A percentile compares a stretch with the other conserved stretches of the same genome.
phyloP scores from a whole-genome alignment of 352 stramenopile genomes.

The Globisporangium alternatum region DNA sequence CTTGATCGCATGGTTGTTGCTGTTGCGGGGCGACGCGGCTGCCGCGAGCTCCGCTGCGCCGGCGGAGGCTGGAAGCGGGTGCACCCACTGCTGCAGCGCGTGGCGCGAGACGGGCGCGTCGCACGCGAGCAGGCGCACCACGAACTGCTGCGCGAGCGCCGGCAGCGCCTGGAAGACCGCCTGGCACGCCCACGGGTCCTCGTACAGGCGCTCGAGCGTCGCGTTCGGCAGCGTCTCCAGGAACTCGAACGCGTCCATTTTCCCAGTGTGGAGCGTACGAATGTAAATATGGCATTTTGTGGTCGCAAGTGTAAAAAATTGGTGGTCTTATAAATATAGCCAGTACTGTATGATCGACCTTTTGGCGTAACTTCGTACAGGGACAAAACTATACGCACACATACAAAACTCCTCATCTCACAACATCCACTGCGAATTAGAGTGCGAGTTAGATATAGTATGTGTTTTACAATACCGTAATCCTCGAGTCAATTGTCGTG shows the following conservation, averaged over 20 bases:
- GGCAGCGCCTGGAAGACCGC: conserved; percentile 87
- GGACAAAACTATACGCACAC: no score
- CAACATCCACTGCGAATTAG: no score
- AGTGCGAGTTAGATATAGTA: no score
- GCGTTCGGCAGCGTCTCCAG: conserved; percentile 73
- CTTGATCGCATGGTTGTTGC: conserved; percentile 7
- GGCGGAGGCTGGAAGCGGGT: conserved; percentile 26
- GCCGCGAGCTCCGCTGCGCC: conserved; percentile 1
- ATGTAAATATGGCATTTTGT: no score
- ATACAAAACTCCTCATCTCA: no score
- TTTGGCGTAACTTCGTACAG: no score
- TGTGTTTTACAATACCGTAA: no score
- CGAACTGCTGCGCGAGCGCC: conserved; percentile 86
- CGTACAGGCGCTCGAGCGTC: conserved; percentile 77
- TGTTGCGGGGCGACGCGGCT: conserved; percentile 6
- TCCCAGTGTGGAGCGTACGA: no score
- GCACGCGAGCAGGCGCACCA: conserved; percentile 82
- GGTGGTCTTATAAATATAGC: no score
- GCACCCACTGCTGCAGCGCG: conserved; percentile 70
- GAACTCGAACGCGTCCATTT: conserved; percentile 87
- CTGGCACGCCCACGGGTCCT: conserved; percentile 87
- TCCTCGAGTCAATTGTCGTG: no score
- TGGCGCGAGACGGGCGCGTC: conserved; percentile 42
- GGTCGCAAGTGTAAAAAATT: no score
- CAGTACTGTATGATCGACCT: no score